Conservation (phyloP, 2,329 filamentous ascomycete genomes). For the Tolypocladium paradoxum region DNA sequence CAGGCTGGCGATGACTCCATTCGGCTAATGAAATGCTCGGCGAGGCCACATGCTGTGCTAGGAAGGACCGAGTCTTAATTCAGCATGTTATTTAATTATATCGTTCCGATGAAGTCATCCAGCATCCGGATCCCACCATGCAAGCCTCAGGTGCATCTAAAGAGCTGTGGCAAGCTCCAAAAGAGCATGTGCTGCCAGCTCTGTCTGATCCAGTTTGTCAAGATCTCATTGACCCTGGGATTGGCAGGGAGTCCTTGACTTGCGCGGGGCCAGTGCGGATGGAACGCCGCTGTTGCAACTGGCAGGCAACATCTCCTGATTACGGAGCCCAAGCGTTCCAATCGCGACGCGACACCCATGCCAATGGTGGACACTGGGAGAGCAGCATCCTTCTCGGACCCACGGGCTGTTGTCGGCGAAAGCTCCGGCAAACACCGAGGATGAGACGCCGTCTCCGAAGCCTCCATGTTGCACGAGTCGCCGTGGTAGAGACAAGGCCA, state of each 20-base stretch:
- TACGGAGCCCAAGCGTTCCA: no score
- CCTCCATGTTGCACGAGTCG: background rate
- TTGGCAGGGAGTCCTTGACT: background rate
- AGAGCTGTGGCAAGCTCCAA: background rate
- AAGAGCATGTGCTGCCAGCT: background rate
- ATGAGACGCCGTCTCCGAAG: background rate
- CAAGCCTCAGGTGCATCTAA: background rate
- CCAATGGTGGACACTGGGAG: no score
- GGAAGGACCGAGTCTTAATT: conserved; percentile 28
- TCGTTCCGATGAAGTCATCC: no score
- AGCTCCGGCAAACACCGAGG: background rate
- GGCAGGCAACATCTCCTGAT: no score
- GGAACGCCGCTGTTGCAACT: background rate
- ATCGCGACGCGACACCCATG: no score
- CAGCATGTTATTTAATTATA: conserved; percentile 17
- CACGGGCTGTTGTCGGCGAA: background rate
- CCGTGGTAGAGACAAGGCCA: background rate
- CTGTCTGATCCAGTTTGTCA: background rate
- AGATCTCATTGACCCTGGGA: background rate
- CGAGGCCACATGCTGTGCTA: conserved; percentile 29
- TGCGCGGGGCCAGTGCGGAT: background rate
- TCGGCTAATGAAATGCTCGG: conserved; percentile 34
- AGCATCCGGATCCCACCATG: no score
- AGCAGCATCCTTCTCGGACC: no score
- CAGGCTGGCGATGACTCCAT: conserved; percentile 17